A percentile compares a stretch with the other conserved stretches of the same genome.
Conservation (phyloP, 1,284 basidiomycete genomes). For the Malassezia arunalokei region DNA sequence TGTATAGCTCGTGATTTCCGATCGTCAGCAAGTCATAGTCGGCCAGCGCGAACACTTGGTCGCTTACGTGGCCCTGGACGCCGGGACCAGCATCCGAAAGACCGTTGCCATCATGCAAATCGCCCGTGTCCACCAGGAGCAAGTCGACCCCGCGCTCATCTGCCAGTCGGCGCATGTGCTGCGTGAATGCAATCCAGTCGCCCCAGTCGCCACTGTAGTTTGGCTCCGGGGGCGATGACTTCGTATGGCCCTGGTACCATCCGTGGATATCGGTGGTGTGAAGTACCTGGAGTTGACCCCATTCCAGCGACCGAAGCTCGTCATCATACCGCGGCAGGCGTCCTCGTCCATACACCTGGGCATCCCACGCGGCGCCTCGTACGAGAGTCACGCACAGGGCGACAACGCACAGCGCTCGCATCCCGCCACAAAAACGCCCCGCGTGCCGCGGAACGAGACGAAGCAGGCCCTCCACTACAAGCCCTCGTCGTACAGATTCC, state of each 20-base stretch:
- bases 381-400: background rate
- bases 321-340: conserved; percentile 29
- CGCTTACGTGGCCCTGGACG: conserved; percentile 34
- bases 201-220: conserved; percentile 42
- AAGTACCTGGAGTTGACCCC: conserved; percentile 65
- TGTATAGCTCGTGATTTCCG: conserved; percentile 80
- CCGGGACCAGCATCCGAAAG: conserved; percentile 35
- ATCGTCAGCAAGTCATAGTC: conserved; percentile 73
- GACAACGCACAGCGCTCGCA: no score
- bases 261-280: conserved; percentile 71
- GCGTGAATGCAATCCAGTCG: conserved; percentile 44
- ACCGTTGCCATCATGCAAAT: conserved; percentile 43
- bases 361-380: conserved; percentile 1
- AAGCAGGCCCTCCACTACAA: conserved; percentile 12
- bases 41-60: conserved; percentile 54
- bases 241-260: conserved; percentile 37
- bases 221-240: conserved; percentile 41
- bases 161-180: conserved; percentile 35
- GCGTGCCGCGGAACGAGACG: no score
- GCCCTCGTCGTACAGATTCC: conserved; percentile 33
- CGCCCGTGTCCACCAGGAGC: conserved; percentile 40
- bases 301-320: conserved; percentile 52
- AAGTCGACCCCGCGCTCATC: conserved; percentile 33
- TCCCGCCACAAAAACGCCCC: no score
- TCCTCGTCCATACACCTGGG: conserved; percentile 13